Conservation (phyloP, 176 grass and related monocot species). For the Aegilops longissima region DNA sequence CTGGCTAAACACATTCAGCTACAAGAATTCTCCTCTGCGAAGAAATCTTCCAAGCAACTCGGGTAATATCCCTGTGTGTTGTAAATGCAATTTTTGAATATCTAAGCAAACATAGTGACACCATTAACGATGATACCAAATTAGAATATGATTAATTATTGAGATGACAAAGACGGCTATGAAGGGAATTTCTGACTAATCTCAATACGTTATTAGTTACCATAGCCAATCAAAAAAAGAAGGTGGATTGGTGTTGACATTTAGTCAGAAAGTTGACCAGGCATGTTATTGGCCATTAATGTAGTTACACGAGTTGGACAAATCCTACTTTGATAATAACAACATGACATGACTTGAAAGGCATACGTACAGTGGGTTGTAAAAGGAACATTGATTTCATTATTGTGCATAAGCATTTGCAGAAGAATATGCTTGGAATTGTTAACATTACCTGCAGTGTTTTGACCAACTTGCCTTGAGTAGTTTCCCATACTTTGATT, state of each 20-base stretch:
- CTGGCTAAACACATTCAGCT: constrained; percentile 3
- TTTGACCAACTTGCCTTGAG: constrained; percentile 91
- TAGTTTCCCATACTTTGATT: constrained; percentile 98
- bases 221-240: neutral
- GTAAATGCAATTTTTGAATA: neutral
- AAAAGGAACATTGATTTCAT: neutral
- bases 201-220: neutral
- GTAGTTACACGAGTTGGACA: neutral
- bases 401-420: neutral
- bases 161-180: neutral
- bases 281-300: neutral
- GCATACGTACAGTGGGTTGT: neutral
- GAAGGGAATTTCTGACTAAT: neutral
- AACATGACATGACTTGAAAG: neutral
- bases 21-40: neutral
- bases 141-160: neutral
- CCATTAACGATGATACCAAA: neutral
- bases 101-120: neutral
- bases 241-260: neutral
- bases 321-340: neutral
- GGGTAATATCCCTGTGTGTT: neutral
- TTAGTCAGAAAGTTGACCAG: neutral
- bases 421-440: neutral
- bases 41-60: neutral
- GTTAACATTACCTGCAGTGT: constrained; percentile 71